These are phyloP conservation scores for Hypocreales sp. DNA, from an alignment of 2,329 filamentous ascomycete genomes.

Conservation along the genomic window DNA sequence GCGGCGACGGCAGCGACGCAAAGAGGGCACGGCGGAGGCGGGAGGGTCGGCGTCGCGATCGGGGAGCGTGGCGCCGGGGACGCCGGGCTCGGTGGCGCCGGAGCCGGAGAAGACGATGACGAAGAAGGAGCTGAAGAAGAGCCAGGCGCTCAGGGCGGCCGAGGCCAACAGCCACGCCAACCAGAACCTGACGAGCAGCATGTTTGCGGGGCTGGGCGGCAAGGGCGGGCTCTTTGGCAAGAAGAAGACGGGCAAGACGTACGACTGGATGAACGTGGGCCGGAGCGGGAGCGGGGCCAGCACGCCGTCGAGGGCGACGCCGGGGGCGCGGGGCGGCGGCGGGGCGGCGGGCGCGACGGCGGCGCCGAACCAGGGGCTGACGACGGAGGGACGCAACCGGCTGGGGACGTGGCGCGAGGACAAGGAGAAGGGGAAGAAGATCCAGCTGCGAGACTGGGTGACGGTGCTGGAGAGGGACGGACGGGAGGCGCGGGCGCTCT, in stretches of 20 bases:
- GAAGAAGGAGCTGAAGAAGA: conserved; percentile 76
- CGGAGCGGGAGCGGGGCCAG: conserved; percentile 35
- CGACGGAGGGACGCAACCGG: conserved; percentile 43
- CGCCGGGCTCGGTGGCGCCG: conserved; percentile 45
- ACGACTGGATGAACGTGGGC: conserved; percentile 55
- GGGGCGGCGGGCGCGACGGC: conserved; percentile 15
- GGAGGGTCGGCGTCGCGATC: conserved; percentile 31
- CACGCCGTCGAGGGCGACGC: conserved; percentile 27
- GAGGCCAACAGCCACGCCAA: conserved; percentile 68
- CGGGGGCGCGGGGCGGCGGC: conserved; percentile 16
- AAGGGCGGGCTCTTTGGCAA: conserved; percentile 40
- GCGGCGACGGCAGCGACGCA: conserved; percentile 48
- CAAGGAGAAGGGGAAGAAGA: conserved; percentile 56
- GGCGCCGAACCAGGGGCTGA: conserved; percentile 25
- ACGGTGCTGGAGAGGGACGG: conserved; percentile 68
- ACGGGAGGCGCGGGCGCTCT: conserved; percentile 45
- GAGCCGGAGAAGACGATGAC: conserved; percentile 55
- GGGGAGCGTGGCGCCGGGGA: conserved; percentile 42
- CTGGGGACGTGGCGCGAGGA: conserved; percentile 69
- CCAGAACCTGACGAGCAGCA: conserved; percentile 68
- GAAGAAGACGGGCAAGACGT: conserved; percentile 50
- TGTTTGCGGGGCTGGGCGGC: conserved; percentile 52
- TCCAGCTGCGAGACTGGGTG: conserved; percentile 75
- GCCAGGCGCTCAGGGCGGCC: conserved; percentile 57
- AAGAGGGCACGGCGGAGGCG: conserved; percentile 38